A percentile compares a stretch with the other conserved stretches of the same genome.
These are phyloP conservation scores for Pogostemon cablin DNA, from an alignment of 257 asterid species.

Conservation along the genomic window DNA sequence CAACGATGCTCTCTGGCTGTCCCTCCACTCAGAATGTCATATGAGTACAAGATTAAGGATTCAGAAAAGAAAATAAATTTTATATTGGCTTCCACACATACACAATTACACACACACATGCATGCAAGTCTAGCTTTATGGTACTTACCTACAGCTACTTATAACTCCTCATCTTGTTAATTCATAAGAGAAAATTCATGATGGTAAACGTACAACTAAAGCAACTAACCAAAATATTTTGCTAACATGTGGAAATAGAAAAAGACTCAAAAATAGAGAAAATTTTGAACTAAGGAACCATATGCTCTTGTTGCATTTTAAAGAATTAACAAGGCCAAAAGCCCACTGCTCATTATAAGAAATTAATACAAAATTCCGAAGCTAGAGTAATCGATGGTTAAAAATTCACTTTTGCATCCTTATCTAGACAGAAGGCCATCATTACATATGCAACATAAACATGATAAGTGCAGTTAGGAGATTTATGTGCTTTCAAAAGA, in stretches of 20 bases:
- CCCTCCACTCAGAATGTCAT: constrained; percentile 59
- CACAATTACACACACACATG: constrained; percentile 17
- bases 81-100: not conserved
- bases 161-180: no score
- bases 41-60: constrained; percentile 29
- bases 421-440: constrained; percentile 97
- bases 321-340: not conserved
- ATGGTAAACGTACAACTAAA: no score
- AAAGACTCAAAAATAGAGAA: no score
- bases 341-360: constrained; percentile 15
- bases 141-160: constrained; percentile 95
- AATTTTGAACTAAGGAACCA: constrained; percentile 20
- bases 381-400: constrained; percentile 8
- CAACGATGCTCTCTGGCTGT: constrained; percentile 81
- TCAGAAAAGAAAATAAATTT: not conserved
- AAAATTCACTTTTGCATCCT: constrained; percentile 86
- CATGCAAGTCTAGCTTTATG: constrained; percentile 26
- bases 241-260: no score
- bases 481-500: constrained; percentile 89
- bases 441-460: constrained; percentile 95
- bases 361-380: not conserved
- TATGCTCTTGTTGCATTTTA: not conserved
- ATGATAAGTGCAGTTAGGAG: constrained; percentile 95
- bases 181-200: no score
- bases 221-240: no score